phyloP scores from a whole-genome alignment of 768 basidiomycete species.

The Phylloporus rhodoxanthus region DNA sequence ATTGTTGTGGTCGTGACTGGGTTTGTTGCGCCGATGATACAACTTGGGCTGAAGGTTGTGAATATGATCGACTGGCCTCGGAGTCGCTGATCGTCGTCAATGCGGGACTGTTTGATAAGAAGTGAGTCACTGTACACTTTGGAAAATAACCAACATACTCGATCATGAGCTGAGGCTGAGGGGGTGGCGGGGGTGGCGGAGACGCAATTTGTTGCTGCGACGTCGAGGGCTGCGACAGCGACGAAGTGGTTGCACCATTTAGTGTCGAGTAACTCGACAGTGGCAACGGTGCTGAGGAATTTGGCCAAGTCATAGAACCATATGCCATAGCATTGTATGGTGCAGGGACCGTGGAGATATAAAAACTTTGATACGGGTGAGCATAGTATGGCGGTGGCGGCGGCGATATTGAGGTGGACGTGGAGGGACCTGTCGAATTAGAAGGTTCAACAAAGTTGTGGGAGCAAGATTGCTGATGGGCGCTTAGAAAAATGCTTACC shows the following conservation, averaged over 20 bases:
- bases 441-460: conserved; percentile 11
- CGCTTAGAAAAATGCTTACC: conserved; percentile 36
- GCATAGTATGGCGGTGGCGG: conserved; percentile 39
- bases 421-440: conserved; percentile 31
- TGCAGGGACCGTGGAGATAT: conserved; percentile 35
- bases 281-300: conserved; percentile 41
- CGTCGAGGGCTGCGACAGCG: conserved; percentile 28
- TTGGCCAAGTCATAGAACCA: conserved; percentile 44
- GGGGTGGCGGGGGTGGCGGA: conserved; percentile 15
- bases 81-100: conserved; percentile 54
- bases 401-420: conserved; percentile 36
- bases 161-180: conserved; percentile 49
- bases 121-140: conserved; percentile 11
- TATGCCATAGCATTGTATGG: conserved; percentile 54
- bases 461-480: conserved; percentile 15
- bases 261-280: conserved; percentile 72
- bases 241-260: conserved; percentile 63
- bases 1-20: conserved; percentile 34
- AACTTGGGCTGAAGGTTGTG: conserved; percentile 39
- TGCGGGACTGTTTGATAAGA: conserved; percentile 41
- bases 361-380: conserved; percentile 39
- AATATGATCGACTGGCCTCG: conserved; percentile 41
- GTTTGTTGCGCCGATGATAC: conserved; percentile 29
- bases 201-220: conserved; percentile 31
- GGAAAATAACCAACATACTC: conserved; percentile 45